Base-by-base conservation (phyloP, 1,139 yeast species). In the Geotrichum fermentans region DNA sequence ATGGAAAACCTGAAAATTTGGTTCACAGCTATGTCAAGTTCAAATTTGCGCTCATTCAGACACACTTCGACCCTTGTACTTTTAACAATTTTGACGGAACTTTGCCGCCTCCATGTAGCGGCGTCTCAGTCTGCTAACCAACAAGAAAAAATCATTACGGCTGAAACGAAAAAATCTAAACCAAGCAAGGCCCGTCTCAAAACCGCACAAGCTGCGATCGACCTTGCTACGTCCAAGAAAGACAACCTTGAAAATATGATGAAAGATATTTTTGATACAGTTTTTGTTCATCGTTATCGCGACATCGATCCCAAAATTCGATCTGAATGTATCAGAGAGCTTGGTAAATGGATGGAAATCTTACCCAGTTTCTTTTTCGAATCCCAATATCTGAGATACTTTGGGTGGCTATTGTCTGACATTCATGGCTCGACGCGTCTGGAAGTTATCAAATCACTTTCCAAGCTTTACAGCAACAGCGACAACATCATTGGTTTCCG, bases 371-470 rank as follows among this genome's bases (percentile, higher is more conserved):
- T 74, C 49, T 89, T 85, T 59, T 74, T 84, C 57, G 85, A 81
- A 53, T 81, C 83, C 2, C 70, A 80, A 0, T 85, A 80, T 61
- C 72, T 89, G 53, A 76, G 90, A 53, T 86, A 85, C 61, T 77
- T 83, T 61, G 96, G 96, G 2, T 85, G 95, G 94, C 72, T 87
- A 20, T 68, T 89, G 42, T 81, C 92, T 7, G 97, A 90, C 60
- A 73, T 80, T 1, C 74, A 77, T 18, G 66, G 76, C 14, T 56
- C 65, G 2, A 94, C 87, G 0, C 74, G 96, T 55, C 62, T 71
- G 5, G 92, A 85, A 58, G 89, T 80, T 1, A 63, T 84, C 18
- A 78, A 73, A 56, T 74, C 77, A 2, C 67, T 90, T 43, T 61
- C 69, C 4, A 63, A 62, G 32, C 69, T 77, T 2, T 78, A 71